phyloP scores from a whole-genome alignment of 1,139 yeast species.

The Scheffersomyces insectosa region DNA sequence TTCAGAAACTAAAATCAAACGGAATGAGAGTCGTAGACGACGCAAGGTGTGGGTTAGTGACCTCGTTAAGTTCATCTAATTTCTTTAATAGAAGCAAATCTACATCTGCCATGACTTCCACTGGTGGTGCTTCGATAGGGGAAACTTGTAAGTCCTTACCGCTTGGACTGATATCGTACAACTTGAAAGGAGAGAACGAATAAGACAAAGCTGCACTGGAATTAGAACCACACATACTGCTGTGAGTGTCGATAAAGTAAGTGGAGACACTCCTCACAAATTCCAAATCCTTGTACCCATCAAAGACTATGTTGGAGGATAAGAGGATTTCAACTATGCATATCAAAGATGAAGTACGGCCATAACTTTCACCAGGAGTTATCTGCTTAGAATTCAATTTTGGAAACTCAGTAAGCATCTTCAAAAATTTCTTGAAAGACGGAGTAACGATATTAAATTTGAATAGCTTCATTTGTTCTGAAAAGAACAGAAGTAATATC shows the following conservation, averaged over 20 bases:
- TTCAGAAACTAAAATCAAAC: constrained; percentile 1
- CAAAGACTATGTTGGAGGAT: constrained; percentile 17
- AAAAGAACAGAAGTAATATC: constrained; percentile 24
- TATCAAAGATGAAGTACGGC: constrained; percentile 6
- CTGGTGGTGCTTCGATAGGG: constrained; percentile 1
- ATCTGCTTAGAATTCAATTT: constrained; percentile 3
- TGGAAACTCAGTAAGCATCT: constrained; percentile 20
- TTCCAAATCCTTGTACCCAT: constrained; percentile 36
- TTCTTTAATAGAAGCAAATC: neutral
- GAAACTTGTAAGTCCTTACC: constrained; percentile 3
- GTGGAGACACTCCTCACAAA: constrained; percentile 9
- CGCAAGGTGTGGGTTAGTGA: too few species aligned
- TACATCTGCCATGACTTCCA: neutral
- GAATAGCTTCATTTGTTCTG: constrained; percentile 14
- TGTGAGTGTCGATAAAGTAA: neutral
- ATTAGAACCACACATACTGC: neutral
- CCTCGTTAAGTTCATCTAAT: neutral
- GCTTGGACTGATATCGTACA: constrained; percentile 8
- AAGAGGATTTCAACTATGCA: constrained; percentile 8
- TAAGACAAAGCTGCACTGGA: neutral
- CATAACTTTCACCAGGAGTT: constrained; percentile 7
- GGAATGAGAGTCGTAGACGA: neutral
- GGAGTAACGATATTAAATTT: constrained; percentile 19
- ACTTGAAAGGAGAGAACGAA: constrained; percentile 7
- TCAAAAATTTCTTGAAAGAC: constrained; percentile 22